These are phyloP conservation scores for Candida adriatica DNA, from an alignment of 805 yeast genomes.

Conservation along the genomic window DNA sequence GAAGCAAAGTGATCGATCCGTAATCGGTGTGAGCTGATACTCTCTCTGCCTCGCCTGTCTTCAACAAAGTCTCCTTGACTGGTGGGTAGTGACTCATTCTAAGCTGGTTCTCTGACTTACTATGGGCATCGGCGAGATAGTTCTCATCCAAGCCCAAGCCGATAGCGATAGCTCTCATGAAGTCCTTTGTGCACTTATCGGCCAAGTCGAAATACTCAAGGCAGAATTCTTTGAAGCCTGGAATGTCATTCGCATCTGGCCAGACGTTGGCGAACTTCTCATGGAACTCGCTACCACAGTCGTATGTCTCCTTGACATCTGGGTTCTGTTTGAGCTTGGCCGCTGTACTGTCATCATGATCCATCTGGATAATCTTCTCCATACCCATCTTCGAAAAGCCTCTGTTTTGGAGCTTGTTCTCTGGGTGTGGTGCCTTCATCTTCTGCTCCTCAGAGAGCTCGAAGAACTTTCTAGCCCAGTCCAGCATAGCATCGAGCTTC, in stretches of 20 bases:
- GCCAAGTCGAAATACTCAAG: conserved; percentile 10
- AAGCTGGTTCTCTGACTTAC: neutral
- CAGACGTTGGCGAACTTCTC: conserved; percentile 14
- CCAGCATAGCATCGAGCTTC: conserved; percentile 10
- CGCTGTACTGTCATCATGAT: conserved; percentile 12
- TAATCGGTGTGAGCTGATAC: conserved; percentile 3
- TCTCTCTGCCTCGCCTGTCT: conserved; percentile 2
- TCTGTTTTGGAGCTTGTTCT: conserved; percentile 17
- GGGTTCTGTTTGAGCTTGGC: conserved; percentile 13
- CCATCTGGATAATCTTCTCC: conserved; percentile 22
- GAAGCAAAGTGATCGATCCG: conserved; percentile 1
- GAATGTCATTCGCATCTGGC: conserved; percentile 19
- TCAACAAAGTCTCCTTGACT: neutral
- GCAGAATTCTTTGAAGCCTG: conserved; percentile 16
- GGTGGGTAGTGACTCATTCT: conserved; percentile 1
- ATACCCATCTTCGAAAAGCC: conserved; percentile 20
- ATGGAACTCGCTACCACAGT: conserved; percentile 14
- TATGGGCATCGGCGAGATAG: conserved; percentile 9
- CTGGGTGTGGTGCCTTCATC: conserved; percentile 18
- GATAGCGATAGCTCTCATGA: conserved; percentile 15
- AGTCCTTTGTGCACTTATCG: conserved; percentile 3
- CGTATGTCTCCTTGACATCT: conserved; percentile 22
- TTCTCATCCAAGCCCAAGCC: conserved; percentile 15
- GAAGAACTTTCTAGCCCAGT: conserved; percentile 16
- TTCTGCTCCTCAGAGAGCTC: conserved; percentile 9